Evolutionary conservation across 106 monocot genomes (phyloP).

Genomic region (Dactylorhiza incarnata): DNA sequence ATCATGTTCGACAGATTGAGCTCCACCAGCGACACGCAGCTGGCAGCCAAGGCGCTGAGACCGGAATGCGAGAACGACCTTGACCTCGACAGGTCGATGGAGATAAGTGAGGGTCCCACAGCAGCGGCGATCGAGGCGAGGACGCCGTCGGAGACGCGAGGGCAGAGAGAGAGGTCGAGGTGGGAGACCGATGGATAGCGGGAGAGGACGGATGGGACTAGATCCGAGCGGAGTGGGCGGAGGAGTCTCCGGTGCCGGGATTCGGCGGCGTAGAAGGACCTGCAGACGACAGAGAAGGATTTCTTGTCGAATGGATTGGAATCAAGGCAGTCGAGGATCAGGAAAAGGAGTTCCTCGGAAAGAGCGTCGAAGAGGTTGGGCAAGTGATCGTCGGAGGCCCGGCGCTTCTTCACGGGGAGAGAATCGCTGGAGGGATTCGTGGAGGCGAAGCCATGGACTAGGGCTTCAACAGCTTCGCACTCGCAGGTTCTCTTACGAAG

Average conservation of each 20-base stretch:
- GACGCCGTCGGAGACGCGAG: constrained; percentile 34
- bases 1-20: constrained; percentile 41
- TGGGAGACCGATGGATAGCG: constrained; percentile 35
- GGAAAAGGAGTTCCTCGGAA: constrained; percentile 52
- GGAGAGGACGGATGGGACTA: constrained; percentile 40
- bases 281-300: constrained; percentile 52
- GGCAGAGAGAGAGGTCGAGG: constrained; percentile 61
- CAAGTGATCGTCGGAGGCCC: background rate
- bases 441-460: background rate
- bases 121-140: constrained; percentile 20
- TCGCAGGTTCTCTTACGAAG: background rate
- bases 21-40: constrained; percentile 33
- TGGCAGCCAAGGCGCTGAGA: constrained; percentile 19
- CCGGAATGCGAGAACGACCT: constrained; percentile 28
- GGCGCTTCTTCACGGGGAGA: background rate
- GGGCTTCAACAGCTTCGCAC: background rate
- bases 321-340: constrained; percentile 42
- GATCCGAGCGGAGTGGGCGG: constrained; percentile 34
- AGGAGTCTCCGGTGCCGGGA: constrained; percentile 60
- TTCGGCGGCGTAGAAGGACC: constrained; percentile 36
- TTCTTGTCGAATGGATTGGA: constrained; percentile 31
- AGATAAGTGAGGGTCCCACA: constrained; percentile 17
- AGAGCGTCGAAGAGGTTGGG: constrained; percentile 33
- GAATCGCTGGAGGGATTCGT: background rate
- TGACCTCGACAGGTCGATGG: constrained; percentile 55